Evolutionary conservation across 2,329 filamentous ascomycete genomes (phyloP).

Genomic region (Periconia digitata): DNA sequence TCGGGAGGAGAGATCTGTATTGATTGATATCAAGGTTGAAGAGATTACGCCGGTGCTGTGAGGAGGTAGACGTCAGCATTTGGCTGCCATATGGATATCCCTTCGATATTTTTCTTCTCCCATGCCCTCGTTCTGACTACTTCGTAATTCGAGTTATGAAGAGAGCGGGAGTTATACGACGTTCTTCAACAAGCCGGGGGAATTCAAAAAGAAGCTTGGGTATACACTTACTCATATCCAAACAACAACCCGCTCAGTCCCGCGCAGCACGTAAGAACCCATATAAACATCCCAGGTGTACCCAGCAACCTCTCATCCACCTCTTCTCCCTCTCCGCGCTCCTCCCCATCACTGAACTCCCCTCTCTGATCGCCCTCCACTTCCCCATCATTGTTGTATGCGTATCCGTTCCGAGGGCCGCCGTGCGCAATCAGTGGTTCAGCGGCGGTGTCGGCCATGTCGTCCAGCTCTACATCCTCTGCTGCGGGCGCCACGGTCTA

Average conservation of each 20-base stretch:
- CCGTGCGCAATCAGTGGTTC: conserved; percentile 33
- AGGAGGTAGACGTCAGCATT: conserved; percentile 6
- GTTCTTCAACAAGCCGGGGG: not conserved
- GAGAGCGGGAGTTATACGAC: too few species aligned
- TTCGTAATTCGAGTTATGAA: too few species aligned
- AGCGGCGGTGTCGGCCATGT: conserved; percentile 32
- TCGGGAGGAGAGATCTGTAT: conserved; percentile 54
- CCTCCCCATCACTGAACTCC: not conserved
- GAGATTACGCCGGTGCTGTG: conserved; percentile 61
- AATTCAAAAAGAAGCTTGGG: not conserved
- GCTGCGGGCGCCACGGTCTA: not conserved
- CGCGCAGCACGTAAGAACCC: conserved; percentile 59
- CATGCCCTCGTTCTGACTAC: too few species aligned
- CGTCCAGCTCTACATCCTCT: conserved; percentile 25
- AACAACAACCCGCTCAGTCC: conserved; percentile 62
- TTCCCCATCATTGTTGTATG: conserved; percentile 19
- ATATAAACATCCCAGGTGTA: conserved; percentile 50
- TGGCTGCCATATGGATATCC: not conserved
- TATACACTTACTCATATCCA: conserved; percentile 57
- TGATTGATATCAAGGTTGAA: conserved; percentile 60
- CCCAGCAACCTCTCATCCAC: conserved; percentile 35
- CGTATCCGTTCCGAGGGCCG: conserved; percentile 11
- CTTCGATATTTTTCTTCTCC: not conserved
- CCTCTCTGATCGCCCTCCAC: conserved; percentile 16
- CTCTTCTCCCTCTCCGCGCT: not conserved